Percentiles rank a stretch among this genome's conserved stretches.
phyloP scores from a whole-genome alignment of 2,329 filamentous ascomycete genomes.

The Fusarium algeriense region DNA sequence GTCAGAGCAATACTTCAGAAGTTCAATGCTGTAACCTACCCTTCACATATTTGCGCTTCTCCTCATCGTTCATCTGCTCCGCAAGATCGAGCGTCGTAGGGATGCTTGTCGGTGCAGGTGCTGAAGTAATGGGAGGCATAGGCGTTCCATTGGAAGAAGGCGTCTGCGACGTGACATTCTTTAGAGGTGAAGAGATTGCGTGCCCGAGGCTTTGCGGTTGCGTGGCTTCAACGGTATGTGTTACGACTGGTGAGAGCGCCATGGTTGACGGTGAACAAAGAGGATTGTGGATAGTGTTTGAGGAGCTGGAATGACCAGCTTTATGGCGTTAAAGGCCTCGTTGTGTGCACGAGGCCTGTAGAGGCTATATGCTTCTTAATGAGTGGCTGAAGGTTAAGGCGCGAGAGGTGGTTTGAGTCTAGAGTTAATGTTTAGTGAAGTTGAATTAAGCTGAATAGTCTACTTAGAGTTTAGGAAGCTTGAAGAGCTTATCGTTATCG shows the following conservation, averaged over 20 bases:
- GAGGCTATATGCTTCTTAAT: neutral
- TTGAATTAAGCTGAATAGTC: conserved; percentile 3
- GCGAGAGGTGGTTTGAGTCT: neutral
- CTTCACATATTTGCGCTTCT: conserved; percentile 91
- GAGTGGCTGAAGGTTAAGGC: neutral
- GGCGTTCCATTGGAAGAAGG: conserved; percentile 61
- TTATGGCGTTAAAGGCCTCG: neutral
- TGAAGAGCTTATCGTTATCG: conserved; percentile 38
- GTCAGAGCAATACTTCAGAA: neutral
- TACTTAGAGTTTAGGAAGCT: conserved; percentile 4
- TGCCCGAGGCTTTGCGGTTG: conserved; percentile 45
- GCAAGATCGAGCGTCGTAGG: conserved; percentile 68
- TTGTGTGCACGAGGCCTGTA: neutral
- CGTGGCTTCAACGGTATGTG: conserved; percentile 52
- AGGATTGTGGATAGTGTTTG: neutral
- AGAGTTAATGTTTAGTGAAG: neutral
- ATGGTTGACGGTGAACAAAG: conserved; percentile 49
- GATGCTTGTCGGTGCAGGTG: conserved; percentile 47
- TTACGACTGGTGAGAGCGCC: conserved; percentile 62
- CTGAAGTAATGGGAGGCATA: conserved; percentile 49
- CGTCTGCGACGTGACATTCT: conserved; percentile 52
- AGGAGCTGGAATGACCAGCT: conserved; percentile 27
- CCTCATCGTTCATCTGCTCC: conserved; percentile 85
- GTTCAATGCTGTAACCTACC: conserved; percentile 59
- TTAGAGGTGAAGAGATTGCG: conserved; percentile 59